Conservation (phyloP, 495 filamentous ascomycete genomes). For the Podospora bellae-mahoneyi region DNA sequence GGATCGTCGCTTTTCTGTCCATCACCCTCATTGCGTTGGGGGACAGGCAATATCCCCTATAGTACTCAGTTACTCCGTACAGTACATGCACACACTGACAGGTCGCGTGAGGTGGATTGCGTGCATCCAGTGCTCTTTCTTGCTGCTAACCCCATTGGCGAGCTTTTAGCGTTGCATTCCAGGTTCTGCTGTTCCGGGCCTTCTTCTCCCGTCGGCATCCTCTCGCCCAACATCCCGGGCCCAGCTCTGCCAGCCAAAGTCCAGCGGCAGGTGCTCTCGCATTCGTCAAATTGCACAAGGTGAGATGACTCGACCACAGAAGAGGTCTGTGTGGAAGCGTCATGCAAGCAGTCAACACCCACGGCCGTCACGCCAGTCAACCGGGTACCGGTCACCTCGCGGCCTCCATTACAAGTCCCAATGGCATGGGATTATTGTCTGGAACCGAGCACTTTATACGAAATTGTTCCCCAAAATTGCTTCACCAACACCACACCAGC, state of each 20-base stretch:
- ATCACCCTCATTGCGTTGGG: not conserved
- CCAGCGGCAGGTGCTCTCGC: not conserved
- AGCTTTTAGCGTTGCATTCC: slow-evolving; percentile 12
- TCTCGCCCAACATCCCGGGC: not conserved
- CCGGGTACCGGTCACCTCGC: not conserved
- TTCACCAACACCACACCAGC: not conserved
- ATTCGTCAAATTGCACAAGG: not conserved
- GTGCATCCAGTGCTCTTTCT: not conserved
- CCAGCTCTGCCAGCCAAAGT: not conserved
- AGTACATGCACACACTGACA: too few species aligned
- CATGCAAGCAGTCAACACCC: not conserved
- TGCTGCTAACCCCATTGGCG: slow-evolving; percentile 1
- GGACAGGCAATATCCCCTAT: not conserved
- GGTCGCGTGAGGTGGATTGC: too few species aligned
- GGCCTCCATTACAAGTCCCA: not conserved
- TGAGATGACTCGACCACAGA: not conserved
- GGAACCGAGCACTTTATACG: slow-evolving; percentile 10
- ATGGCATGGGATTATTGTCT: not conserved
- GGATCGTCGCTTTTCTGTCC: not conserved
- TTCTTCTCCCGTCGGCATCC: slow-evolving; percentile 4
- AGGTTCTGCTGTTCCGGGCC: slow-evolving; percentile 4
- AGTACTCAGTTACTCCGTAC: too few species aligned
- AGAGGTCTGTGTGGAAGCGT: not conserved
- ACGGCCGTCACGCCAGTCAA: not conserved
- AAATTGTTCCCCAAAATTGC: not conserved